phyloP scores from a whole-genome alignment of 768 basidiomycete genomes.

The Agaricus sinodeliciosus region DNA sequence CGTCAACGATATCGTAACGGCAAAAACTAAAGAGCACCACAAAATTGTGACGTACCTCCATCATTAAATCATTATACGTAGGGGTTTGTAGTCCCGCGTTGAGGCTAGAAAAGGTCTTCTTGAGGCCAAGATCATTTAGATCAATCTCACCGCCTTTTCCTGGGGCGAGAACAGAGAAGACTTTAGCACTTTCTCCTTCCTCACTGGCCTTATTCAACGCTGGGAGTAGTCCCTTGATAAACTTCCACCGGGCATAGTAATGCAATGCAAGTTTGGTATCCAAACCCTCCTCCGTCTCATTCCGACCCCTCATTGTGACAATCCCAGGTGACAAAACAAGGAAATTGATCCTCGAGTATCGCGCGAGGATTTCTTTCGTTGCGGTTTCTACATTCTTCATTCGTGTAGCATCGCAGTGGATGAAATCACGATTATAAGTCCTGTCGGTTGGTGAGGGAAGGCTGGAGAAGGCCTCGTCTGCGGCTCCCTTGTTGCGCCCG shows the following conservation, averaged over 20 bases:
- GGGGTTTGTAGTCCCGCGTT: constrained; percentile 18
- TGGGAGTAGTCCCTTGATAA: constrained; percentile 39
- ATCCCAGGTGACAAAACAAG: constrained; percentile 42
- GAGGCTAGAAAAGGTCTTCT: constrained; percentile 23
- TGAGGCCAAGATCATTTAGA: constrained; percentile 39
- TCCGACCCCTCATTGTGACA: constrained; percentile 25
- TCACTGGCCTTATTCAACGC: constrained; percentile 35
- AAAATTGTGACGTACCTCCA: constrained; percentile 18
- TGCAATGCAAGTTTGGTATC: constrained; percentile 22
- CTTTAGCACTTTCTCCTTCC: constrained; percentile 42
- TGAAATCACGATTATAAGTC: constrained; percentile 29
- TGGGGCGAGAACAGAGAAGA: constrained; percentile 36
- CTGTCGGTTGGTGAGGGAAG: constrained; percentile 21
- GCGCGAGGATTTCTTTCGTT: constrained; percentile 21
- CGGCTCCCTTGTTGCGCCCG: constrained; percentile 44
- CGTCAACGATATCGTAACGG: constrained; percentile 28
- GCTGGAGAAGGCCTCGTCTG: constrained; percentile 35
- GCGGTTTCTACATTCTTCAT: constrained; percentile 43
- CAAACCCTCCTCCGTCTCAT: constrained; percentile 22
- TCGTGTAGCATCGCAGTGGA: constrained; percentile 45
- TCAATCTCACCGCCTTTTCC: constrained; percentile 29
- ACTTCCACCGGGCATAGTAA: constrained; percentile 38
- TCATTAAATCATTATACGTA: constrained; percentile 32
- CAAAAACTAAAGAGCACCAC: constrained; percentile 32
- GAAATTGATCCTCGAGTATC: constrained; percentile 44